These are phyloP conservation scores for Boletus tomentosulus DNA, from an alignment of 768 basidiomycete species.

Conservation along the genomic window DNA sequence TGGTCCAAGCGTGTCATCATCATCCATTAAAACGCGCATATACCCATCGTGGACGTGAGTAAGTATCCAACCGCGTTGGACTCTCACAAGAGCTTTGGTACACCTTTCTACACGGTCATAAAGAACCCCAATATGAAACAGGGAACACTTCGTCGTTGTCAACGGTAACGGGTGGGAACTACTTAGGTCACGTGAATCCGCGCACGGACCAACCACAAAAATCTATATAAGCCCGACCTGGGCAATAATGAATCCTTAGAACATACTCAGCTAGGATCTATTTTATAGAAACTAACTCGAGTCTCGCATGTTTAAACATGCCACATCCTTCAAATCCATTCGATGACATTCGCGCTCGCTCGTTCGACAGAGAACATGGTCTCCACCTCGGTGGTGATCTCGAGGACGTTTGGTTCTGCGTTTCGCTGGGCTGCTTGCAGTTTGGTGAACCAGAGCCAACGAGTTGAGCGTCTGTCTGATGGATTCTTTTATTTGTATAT, in stretches of 20 bases:
- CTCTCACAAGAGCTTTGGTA: background rate
- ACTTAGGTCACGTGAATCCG: constrained; percentile 21
- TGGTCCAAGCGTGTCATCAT: constrained; percentile 2
- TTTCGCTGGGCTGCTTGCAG: background rate
- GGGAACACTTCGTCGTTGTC: too few species aligned
- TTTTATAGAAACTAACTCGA: background rate
- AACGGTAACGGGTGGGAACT: background rate
- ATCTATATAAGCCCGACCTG: background rate
- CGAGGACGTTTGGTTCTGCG: background rate
- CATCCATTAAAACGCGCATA: background rate
- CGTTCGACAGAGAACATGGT: background rate
- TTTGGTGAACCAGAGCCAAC: background rate
- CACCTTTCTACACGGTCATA: background rate
- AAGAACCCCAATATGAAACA: background rate
- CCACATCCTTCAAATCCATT: constrained; percentile 49
- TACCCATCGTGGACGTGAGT: background rate
- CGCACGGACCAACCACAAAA: constrained; percentile 33
- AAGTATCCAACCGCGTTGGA: background rate
- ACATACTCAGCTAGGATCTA: background rate
- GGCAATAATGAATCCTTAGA: background rate
- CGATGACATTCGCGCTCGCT: constrained; percentile 11
- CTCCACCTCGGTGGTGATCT: background rate
- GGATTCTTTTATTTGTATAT: background rate
- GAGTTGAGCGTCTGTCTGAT: background rate
- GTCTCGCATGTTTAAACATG: constrained; percentile 48